phyloP scores from a whole-genome alignment of 805 yeast species.

The Teunomyces kruisii region DNA sequence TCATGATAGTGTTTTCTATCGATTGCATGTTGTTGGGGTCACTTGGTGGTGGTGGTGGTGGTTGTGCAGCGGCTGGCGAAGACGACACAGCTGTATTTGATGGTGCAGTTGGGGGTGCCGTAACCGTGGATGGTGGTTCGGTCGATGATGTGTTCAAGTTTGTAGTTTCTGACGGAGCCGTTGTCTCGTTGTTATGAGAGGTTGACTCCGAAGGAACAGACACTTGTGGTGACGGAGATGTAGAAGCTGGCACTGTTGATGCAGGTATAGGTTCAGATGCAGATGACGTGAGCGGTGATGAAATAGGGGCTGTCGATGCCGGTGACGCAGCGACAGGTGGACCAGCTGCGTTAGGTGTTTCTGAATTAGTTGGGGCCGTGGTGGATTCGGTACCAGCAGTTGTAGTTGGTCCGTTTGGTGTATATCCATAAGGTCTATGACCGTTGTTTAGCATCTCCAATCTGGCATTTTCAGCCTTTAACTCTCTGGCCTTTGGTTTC shows the following conservation, averaged over 20 bases:
- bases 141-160: no score
- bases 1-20: conserved; percentile 75
- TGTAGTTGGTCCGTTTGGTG: background rate
- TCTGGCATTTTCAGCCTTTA: conserved; percentile 8
- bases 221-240: background rate
- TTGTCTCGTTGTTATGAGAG: no score
- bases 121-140: no score
- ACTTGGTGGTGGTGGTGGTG: conserved; percentile 3
- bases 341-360: background rate
- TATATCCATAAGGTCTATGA: background rate
- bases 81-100: background rate
- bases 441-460: conserved; percentile 7
- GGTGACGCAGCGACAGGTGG: no score
- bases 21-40: conserved; percentile 45
- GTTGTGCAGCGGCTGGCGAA: no score
- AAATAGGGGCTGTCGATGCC: background rate
- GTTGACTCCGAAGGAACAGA: background rate
- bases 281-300: background rate
- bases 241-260: background rate
- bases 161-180: no score
- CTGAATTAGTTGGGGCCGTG: background rate
- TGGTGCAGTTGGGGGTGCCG: background rate
- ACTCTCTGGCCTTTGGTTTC: conserved; percentile 11
- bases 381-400: background rate
- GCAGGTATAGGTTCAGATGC: no score